Evolutionary conservation across 768 basidiomycete species (phyloP).

Genomic region (Mycena haematopus): DNA sequence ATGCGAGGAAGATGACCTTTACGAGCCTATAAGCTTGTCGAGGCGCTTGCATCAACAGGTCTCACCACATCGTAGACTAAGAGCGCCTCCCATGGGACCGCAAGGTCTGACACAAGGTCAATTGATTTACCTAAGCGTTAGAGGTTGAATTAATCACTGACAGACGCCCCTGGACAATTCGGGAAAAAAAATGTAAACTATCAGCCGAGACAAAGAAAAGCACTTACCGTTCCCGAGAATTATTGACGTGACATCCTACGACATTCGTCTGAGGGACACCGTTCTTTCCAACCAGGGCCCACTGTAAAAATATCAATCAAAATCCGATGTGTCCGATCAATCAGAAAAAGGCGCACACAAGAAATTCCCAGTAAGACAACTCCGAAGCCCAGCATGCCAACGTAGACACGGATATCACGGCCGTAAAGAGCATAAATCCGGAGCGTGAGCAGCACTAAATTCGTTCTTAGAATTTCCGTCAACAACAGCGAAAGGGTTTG

Average conservation of each 20-base stretch:
- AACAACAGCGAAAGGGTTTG: not conserved
- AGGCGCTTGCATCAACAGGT: not conserved
- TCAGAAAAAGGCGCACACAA: not conserved
- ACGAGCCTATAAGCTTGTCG: too few species aligned
- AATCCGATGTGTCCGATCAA: not conserved
- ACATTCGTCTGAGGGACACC: constrained; percentile 4
- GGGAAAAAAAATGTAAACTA: not conserved
- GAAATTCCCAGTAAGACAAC: constrained; percentile 4
- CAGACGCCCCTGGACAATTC: constrained; percentile 14
- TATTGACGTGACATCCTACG: constrained; percentile 19
- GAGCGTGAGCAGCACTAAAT: constrained; percentile 12
- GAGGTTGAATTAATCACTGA: not conserved
- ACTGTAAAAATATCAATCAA: not conserved
- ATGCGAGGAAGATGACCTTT: constrained; percentile 1
- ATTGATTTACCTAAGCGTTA: not conserved
- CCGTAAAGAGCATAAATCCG: constrained; percentile 25
- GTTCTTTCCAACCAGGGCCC: constrained; percentile 13
- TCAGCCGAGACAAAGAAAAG: not conserved
- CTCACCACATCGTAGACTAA: constrained; percentile 16
- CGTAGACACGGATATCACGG: not conserved
- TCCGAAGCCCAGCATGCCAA: not conserved
- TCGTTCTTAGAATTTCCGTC: not conserved
- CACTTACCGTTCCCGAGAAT: not conserved
- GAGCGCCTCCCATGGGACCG: constrained; percentile 22
- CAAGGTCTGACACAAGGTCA: constrained; percentile 3